These are phyloP conservation scores for Corniculantispora saksenae DNA, from an alignment of 2,329 filamentous ascomycete species.

Conservation along the genomic window DNA sequence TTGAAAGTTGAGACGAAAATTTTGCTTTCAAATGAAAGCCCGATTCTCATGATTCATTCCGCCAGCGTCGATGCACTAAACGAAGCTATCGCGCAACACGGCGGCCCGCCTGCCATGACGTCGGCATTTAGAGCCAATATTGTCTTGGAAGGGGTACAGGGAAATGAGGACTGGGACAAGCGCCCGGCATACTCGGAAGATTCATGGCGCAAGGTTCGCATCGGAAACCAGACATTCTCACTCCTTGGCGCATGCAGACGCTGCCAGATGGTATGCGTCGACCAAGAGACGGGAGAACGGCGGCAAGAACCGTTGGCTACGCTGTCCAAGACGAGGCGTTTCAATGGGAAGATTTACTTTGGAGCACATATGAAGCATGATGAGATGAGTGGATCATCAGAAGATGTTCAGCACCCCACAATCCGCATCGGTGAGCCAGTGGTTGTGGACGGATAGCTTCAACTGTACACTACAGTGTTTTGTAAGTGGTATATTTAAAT, in stretches of 20 bases:
- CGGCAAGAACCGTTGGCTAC: constrained; percentile 87
- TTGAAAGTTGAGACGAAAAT: constrained; percentile 53
- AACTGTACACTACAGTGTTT: not conserved
- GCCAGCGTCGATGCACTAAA: constrained; percentile 81
- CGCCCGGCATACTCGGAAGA: constrained; percentile 76
- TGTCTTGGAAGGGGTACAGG: constrained; percentile 57
- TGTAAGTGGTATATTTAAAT: not conserved
- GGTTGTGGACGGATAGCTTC: constrained; percentile 22
- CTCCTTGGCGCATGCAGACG: constrained; percentile 82
- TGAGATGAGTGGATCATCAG: not conserved
- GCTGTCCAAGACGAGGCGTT: constrained; percentile 80
- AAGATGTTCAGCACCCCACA: constrained; percentile 22
- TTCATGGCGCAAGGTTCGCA: constrained; percentile 66
- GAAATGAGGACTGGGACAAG: constrained; percentile 32
- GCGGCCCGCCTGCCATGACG: constrained; percentile 65
- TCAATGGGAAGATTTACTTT: constrained; percentile 85
- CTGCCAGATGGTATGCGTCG: constrained; percentile 95
- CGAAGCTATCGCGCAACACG: constrained; percentile 62
- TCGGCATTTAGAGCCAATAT: constrained; percentile 89
- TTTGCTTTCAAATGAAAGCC: constrained; percentile 87
- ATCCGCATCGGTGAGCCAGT: constrained; percentile 53
- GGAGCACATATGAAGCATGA: constrained; percentile 73
- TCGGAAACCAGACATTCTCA: constrained; percentile 65
- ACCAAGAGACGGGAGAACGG: constrained; percentile 77
- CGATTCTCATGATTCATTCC: constrained; percentile 80